Conservation (phyloP, 108 stramenopile genomes). For the Nitzschia palea region DNA sequence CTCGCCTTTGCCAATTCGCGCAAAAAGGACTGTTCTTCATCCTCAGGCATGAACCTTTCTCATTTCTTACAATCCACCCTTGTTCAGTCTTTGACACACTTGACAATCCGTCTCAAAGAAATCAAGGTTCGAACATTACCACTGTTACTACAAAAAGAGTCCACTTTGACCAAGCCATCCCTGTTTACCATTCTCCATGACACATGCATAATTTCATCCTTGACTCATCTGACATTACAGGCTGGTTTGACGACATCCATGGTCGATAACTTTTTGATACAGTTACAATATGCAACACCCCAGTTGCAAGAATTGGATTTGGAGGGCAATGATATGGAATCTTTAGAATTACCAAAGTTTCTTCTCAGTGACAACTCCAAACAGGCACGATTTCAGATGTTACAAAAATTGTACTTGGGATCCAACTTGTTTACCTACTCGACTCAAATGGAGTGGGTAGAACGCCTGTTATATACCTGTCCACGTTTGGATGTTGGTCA, state of each 20-base stretch:
- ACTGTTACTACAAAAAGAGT: no score
- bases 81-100: no score
- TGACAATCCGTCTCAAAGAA: no score
- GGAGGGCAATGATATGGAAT: not conserved
- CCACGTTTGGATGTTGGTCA: not conserved
- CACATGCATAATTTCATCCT: not conserved
- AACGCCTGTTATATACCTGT: not conserved
- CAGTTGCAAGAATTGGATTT: not conserved
- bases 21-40: no score
- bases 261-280: not conserved
- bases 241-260: not conserved
- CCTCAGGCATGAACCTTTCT: no score
- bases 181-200: no score
- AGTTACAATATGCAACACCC: not conserved
- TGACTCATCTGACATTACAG: not conserved
- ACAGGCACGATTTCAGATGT: no score
- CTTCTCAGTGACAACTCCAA: not conserved
- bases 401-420: not conserved
- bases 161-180: no score
- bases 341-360: not conserved
- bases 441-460: not conserved
- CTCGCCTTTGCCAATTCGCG: no score
- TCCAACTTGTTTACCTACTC: not conserved
- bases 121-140: no score
- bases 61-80: no score